A percentile compares a stretch with the other conserved stretches of the same genome.
phyloP scores from a whole-genome alignment of 352 stramenopile genomes.

The Phytophthora cactorum region DNA sequence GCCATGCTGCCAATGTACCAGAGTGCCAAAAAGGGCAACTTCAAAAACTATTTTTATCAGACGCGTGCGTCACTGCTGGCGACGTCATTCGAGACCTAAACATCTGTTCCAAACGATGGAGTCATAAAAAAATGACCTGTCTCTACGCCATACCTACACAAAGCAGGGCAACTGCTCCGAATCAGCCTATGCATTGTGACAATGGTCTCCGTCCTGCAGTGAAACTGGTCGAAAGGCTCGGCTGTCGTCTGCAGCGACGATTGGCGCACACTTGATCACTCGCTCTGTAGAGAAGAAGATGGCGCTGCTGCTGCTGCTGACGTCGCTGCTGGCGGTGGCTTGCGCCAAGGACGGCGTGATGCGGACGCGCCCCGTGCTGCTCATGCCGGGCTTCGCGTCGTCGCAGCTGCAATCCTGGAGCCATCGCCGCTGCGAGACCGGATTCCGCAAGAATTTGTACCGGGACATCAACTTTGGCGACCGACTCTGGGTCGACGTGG shows the following conservation, averaged over 20 bases:
- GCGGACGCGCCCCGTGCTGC: constrained; percentile 62
- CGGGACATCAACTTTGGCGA: constrained; percentile 80
- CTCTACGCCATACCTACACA: constrained; percentile 2
- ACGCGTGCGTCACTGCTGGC: not conserved
- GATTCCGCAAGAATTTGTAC: constrained; percentile 82
- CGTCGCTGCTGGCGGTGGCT: constrained; percentile 6
- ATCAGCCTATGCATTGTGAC: not conserved
- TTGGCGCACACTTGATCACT: constrained; percentile 14
- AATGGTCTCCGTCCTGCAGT: constrained; percentile 1
- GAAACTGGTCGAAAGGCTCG: constrained; percentile 6
- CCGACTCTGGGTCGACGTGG: constrained; percentile 77
- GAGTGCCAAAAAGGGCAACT: not conserved
- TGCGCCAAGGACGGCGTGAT: constrained; percentile 12
- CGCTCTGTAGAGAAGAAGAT: constrained; percentile 6
- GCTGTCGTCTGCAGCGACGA: constrained; percentile 10
- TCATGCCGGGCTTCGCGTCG: constrained; percentile 81
- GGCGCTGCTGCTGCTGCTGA: constrained; percentile 6
- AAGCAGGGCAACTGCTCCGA: not conserved
- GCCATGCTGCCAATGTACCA: constrained; percentile 8
- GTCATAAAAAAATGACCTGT: constrained; percentile 1
- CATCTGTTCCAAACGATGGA: not conserved
- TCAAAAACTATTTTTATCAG: constrained; percentile 12
- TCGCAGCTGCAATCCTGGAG: constrained; percentile 82
- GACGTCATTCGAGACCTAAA: constrained; percentile 1
- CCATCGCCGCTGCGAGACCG: constrained; percentile 54